Percentiles rank a stretch among this genome's conserved stretches.
Conservation (phyloP, 2,329 filamentous ascomycete species). For the Aureobasidium sp. region DNA sequence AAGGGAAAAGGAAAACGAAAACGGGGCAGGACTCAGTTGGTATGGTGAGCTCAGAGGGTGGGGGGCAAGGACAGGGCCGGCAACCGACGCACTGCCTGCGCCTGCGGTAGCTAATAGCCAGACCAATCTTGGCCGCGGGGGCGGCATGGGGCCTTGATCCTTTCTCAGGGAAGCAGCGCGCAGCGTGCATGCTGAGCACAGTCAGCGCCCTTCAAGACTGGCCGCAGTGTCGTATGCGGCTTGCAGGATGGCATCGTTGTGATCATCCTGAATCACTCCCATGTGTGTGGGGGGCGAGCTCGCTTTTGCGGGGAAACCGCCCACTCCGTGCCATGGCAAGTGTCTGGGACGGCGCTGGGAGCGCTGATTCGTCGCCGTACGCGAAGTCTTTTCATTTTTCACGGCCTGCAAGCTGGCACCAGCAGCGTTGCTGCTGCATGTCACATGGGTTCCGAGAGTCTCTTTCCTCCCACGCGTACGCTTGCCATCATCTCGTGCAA, state of each 20-base stretch:
- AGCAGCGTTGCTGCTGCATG: conserved; percentile 6
- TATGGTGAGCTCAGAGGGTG: conserved; percentile 10
- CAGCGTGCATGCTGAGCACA: conserved; percentile 11
- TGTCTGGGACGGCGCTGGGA: neutral
- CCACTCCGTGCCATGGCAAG: neutral
- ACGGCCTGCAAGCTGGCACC: neutral
- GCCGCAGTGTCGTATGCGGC: conserved; percentile 14
- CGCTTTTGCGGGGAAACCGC: conserved; percentile 10
- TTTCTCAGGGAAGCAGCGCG: neutral
- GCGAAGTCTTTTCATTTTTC: neutral
- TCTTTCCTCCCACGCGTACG: conserved; percentile 5
- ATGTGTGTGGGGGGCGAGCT: neutral
- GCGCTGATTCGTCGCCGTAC: neutral
- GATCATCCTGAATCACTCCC: conserved; percentile 1
- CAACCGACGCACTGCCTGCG: neutral
- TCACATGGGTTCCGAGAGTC: conserved; percentile 7
- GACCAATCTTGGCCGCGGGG: conserved; percentile 4
- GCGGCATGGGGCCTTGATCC: neutral
- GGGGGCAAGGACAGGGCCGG: neutral
- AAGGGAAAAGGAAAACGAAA: conserved; percentile 8
- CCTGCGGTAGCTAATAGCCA: neutral
- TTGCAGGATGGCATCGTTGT: conserved; percentile 6
- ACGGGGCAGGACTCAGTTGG: conserved; percentile 1
- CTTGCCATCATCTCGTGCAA: neutral
- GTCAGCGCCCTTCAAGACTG: conserved; percentile 9